Evolutionary conservation across 306 rosid species (phyloP).

Genomic region (Lupinus albus): DNA sequence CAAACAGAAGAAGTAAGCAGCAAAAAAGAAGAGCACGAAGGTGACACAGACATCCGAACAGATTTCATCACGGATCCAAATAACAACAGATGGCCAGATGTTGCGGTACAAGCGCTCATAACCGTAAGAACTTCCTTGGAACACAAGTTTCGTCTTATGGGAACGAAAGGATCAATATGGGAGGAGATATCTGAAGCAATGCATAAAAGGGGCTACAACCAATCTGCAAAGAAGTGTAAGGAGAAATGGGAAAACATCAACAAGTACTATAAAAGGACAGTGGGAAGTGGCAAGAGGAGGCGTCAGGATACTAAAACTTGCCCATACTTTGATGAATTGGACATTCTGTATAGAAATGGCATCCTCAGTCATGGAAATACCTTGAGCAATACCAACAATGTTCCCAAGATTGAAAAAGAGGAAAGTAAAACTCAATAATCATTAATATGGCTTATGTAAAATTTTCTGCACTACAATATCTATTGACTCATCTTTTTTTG

Average conservation of each 20-base stretch:
- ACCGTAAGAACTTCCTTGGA: conserved; percentile 57
- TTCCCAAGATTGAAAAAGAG: conserved; percentile 43
- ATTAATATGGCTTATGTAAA: conserved; percentile 13
- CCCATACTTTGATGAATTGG: conserved; percentile 70
- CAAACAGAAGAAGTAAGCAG: conserved; percentile 44
- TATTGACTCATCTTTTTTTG: background rate
- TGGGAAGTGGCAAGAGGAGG: conserved; percentile 59
- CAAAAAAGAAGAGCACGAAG: conserved; percentile 47
- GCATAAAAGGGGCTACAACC: conserved; percentile 59
- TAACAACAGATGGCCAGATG: conserved; percentile 74
- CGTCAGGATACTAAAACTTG: conserved; percentile 55
- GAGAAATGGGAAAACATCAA: conserved; percentile 93
- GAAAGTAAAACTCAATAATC: conserved; percentile 15
- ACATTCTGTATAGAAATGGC: conserved; percentile 58
- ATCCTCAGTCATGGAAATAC: conserved; percentile 48
- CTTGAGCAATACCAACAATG: conserved; percentile 39
- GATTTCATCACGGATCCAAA: conserved; percentile 45
- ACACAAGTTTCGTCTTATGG: conserved; percentile 48
- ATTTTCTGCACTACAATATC: conserved; percentile 23
- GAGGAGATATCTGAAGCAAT: conserved; percentile 75
- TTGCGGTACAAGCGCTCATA: conserved; percentile 75
- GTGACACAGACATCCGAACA: conserved; percentile 39
- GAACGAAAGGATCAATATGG: conserved; percentile 65
- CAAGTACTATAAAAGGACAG: conserved; percentile 68
- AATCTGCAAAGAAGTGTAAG: conserved; percentile 72